These are phyloP conservation scores for Metschnikowia similis DNA, from an alignment of 805 yeast genomes.

Conservation along the genomic window DNA sequence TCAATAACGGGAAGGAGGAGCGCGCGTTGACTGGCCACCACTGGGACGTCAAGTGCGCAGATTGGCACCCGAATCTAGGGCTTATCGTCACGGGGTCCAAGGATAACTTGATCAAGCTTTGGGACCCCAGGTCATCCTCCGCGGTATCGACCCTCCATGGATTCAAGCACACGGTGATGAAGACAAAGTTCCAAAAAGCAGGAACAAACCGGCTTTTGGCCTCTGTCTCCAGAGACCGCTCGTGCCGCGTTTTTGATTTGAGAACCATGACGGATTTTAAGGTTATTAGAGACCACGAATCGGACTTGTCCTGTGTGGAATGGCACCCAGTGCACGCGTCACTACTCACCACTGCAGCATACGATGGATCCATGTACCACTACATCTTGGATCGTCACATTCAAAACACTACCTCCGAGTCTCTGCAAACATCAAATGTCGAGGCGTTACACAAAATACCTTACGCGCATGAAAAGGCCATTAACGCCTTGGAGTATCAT, in stretches of 20 bases:
- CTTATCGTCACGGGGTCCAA: slow-evolving; percentile 90
- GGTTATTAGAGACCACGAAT: slow-evolving; percentile 72
- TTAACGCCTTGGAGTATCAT: slow-evolving; percentile 86
- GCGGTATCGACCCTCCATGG: slow-evolving; percentile 82
- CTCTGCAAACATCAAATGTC: slow-evolving; percentile 16
- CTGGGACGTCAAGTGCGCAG: slow-evolving; percentile 97
- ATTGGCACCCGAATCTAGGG: slow-evolving; percentile 93
- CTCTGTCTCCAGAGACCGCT: slow-evolving; percentile 83
- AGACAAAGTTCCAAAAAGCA: slow-evolving; percentile 77
- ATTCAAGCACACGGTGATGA: slow-evolving; percentile 90
- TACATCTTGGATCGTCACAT: slow-evolving; percentile 57
- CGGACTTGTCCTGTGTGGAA: slow-evolving; percentile 77
- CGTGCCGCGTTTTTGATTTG: slow-evolving; percentile 82
- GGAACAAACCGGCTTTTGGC: slow-evolving; percentile 74
- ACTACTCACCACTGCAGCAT: slow-evolving; percentile 77
- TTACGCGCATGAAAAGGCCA: slow-evolving; percentile 90
- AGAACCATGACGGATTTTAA: slow-evolving; percentile 76
- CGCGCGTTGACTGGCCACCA: slow-evolving; percentile 83
- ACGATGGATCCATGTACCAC: slow-evolving; percentile 82
- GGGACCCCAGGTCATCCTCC: slow-evolving; percentile 88
- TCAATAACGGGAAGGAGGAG: slow-evolving; percentile 83
- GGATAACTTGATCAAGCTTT: slow-evolving; percentile 85
- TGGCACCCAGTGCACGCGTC: slow-evolving; percentile 93
- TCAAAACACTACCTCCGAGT: slow-evolving; percentile 26
- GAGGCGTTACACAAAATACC: slow-evolving; percentile 66